phyloP scores from a whole-genome alignment of 225 moss, liverwort and hornwort species.

The Asterella californica region DNA sequence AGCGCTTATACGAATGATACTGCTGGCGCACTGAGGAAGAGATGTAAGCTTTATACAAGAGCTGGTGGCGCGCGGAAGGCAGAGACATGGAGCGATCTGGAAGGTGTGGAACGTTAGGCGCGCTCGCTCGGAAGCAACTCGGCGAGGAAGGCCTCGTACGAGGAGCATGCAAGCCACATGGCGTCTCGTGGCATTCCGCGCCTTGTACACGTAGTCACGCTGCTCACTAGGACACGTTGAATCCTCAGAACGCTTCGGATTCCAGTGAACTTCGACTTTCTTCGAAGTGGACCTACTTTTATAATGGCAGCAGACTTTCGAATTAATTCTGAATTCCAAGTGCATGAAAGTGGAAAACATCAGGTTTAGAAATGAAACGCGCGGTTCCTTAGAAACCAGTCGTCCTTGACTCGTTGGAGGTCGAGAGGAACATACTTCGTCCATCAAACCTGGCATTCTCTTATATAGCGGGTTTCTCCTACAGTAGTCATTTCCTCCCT shows the following conservation, averaged over 20 bases:
- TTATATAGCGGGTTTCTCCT: no score
- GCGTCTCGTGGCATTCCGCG: not conserved
- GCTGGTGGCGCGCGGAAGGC: not conserved
- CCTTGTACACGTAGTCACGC: not conserved
- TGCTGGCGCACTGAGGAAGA: not conserved
- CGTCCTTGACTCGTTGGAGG: no score
- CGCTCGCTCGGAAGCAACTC: not conserved
- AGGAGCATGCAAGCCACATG: slow-evolving; percentile 10
- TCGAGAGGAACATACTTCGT: no score
- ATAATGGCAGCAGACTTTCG: no score
- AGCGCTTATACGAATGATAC: no score
- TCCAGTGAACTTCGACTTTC: not conserved
- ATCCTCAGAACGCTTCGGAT: not conserved
- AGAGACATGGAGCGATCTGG: not conserved
- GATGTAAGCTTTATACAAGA: not conserved
- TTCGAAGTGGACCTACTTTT: not conserved
- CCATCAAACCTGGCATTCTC: no score
- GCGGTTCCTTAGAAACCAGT: no score
- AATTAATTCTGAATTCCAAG: no score
- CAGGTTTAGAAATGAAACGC: no score
- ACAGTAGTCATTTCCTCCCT: no score
- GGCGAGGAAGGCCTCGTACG: not conserved
- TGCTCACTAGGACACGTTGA: not conserved
- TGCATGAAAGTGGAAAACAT: no score
- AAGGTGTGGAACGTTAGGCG: not conserved